These are phyloP conservation scores for Marchantia paleacea DNA, from an alignment of 225 moss, liverwort and hornwort species.

Conservation along the genomic window DNA sequence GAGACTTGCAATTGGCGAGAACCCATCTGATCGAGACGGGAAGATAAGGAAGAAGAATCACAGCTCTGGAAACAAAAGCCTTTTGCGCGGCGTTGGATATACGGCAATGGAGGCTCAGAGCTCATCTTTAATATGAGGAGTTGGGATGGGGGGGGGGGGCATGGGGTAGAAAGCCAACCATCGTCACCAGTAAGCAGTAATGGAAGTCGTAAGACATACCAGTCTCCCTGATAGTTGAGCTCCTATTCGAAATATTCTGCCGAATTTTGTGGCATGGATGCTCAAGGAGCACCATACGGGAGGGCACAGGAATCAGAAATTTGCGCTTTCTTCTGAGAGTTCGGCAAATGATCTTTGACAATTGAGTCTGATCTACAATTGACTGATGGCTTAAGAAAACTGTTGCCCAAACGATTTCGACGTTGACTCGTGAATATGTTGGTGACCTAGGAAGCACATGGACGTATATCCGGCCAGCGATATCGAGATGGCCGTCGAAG, in stretches of 20 bases:
- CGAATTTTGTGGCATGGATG: background rate
- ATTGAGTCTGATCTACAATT: too few species aligned
- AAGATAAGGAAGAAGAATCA: too few species aligned
- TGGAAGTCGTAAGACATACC: background rate
- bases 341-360: background rate
- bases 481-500: background rate
- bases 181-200: background rate
- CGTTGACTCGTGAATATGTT: background rate
- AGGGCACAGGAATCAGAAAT: too few species aligned
- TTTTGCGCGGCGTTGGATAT: too few species aligned
- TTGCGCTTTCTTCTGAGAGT: background rate
- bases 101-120: too few species aligned
- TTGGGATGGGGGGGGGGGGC: too few species aligned
- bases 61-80: too few species aligned
- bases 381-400: too few species aligned
- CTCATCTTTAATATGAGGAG: too few species aligned
- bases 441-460: background rate
- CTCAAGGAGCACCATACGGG: background rate
- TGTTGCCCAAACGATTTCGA: background rate
- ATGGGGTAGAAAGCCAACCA: too few species aligned
- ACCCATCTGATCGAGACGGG: too few species aligned
- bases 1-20: too few species aligned
- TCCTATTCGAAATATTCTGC: background rate
- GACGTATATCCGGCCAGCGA: background rate
- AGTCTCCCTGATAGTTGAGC: background rate